Base-by-base conservation (phyloP, 352 stramenopile genomes). In the Albugo laibachii region DNA sequence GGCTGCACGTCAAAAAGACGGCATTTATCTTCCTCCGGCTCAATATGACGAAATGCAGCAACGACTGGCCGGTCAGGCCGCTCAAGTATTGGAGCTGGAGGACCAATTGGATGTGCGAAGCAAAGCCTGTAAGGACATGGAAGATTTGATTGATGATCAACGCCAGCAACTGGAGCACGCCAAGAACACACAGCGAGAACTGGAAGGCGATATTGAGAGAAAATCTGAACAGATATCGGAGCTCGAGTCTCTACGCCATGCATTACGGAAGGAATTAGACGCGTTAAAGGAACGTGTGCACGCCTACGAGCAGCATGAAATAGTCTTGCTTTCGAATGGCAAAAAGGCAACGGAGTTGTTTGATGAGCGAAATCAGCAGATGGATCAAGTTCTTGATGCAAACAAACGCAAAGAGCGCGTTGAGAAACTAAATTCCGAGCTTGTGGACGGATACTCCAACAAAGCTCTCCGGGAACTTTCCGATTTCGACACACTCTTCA, bases 1-100 rank as follows among this genome's bases (percentile, higher is more conserved):
- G 42, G 65, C 81, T 35, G 81, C 86, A 3, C 68, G 88, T 44
- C 59, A 83, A 11, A 96, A 96, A 58, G 88, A 96, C 41, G 88
- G 88, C 11, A 88, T 96, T 20, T 95, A 86, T 36, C 50, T 96
- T 12, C 79, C 80, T 6, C 67, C 85, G 18, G 83, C 79, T 13
- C 71, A 93, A 48, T 96, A 85, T 53, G 70, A 85, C 10, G 82
- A 95, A 46, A 95, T 97, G 80, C 69, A 93, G 62, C 74, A 85
- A 41, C 65, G 72, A 12, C 53, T 95, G 14, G 60, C 62, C 5
- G 70, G 75, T 1, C 80, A 94, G 47, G 52, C 60, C 2, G 64
- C 57, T 1, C 79, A 95, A 63, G 55, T 95, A 5, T 46, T 56
- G 0, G 73, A 86, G 53, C 58, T 87, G 0, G 79, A 92, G 55